phyloP scores from a whole-genome alignment of 2,329 filamentous ascomycete genomes.

The Lachnellula occidentalis region DNA sequence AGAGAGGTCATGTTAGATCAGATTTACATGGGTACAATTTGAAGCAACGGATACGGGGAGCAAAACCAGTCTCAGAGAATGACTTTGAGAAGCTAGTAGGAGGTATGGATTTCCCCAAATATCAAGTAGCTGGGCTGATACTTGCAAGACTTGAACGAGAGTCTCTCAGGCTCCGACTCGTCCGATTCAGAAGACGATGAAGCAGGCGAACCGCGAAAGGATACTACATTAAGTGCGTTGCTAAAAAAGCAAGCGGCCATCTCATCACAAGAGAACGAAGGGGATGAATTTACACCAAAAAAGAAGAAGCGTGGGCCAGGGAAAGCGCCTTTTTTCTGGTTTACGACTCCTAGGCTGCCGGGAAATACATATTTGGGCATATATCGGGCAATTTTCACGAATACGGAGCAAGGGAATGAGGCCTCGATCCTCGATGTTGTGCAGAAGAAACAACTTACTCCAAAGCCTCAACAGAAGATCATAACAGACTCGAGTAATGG shows the following conservation, averaged over 20 bases:
- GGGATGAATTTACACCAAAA: conserved; percentile 41
- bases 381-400: conserved; percentile 76
- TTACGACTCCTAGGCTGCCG: conserved; percentile 69
- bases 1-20: conserved; percentile 79
- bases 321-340: conserved; percentile 79
- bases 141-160: conserved; percentile 69
- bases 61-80: conserved; percentile 63
- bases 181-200: conserved; percentile 65
- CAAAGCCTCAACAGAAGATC: conserved; percentile 45
- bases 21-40: conserved; percentile 93
- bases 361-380: conserved; percentile 76
- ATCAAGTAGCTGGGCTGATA: background rate
- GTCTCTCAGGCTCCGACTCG: conserved; percentile 77
- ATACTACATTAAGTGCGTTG: conserved; percentile 68
- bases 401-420: conserved; percentile 62
- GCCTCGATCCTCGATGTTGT: conserved; percentile 61
- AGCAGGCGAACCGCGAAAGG: conserved; percentile 47
- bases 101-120: conserved; percentile 19
- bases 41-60: conserved; percentile 79
- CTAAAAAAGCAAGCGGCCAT: conserved; percentile 79
- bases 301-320: conserved; percentile 51
- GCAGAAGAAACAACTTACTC: conserved; percentile 69
- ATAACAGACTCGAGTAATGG: conserved; percentile 52
- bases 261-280: conserved; percentile 41
- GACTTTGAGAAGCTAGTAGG: conserved; percentile 86